Evolutionary conservation across 2,329 filamentous ascomycete genomes (phyloP).

Genomic region (Fusarium sambucinum): DNA sequence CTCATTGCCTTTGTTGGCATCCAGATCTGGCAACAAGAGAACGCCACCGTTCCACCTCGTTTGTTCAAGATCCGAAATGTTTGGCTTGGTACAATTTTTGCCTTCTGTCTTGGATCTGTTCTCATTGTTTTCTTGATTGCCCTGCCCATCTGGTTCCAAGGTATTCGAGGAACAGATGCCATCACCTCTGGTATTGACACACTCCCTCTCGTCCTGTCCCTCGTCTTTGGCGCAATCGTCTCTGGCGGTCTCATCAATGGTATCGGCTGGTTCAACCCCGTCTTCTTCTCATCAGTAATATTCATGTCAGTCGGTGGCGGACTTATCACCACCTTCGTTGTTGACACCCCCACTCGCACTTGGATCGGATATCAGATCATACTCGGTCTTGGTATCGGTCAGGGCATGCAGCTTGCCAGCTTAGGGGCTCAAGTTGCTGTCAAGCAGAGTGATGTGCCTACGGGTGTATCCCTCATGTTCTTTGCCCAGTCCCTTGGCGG

Average conservation of each 20-base stretch:
- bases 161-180: constrained; percentile 7
- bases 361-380: constrained; percentile 19
- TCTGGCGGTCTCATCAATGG: constrained; percentile 14
- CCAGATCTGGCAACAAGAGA: constrained; percentile 19
- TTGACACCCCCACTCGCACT: constrained; percentile 1
- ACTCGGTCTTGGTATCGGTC: constrained; percentile 10
- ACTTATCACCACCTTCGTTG: constrained; percentile 7
- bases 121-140: constrained; percentile 11
- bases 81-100: constrained; percentile 12
- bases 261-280: constrained; percentile 13
- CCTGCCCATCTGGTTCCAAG: constrained; percentile 13
- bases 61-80: constrained; percentile 17
- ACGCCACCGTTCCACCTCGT: constrained; percentile 20
- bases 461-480: constrained; percentile 12
- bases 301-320: constrained; percentile 15
- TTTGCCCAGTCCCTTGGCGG: constrained; percentile 12
- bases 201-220: not conserved
- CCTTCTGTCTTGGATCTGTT: constrained; percentile 14
- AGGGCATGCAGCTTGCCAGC: constrained; percentile 16
- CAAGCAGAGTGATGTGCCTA: not conserved
- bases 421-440: constrained; percentile 5
- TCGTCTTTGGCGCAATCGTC: constrained; percentile 12
- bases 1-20: constrained; percentile 11
- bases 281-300: constrained; percentile 13
- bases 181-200: constrained; percentile 10